phyloP scores from a whole-genome alignment of 2,329 filamentous ascomycete genomes.

The Diaporthe australafricana region DNA sequence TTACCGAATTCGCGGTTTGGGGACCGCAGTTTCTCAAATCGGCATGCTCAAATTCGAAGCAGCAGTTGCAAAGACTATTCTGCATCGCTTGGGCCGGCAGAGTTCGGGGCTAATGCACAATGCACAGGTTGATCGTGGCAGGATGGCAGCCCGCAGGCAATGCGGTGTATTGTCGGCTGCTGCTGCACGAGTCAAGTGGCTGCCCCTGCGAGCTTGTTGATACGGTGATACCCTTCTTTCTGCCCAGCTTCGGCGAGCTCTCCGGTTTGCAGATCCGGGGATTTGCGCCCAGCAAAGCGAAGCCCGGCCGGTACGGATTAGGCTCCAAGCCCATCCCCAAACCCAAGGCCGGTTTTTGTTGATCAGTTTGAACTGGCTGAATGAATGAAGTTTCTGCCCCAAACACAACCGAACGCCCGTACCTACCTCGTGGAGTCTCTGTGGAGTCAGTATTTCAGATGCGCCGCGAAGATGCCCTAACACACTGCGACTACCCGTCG shows the following conservation, averaged over 20 bases:
- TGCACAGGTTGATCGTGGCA: conserved; percentile 18
- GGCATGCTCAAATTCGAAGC: conserved; percentile 5
- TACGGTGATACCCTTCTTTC: neutral
- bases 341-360: neutral
- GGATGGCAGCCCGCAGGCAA: neutral
- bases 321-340: conserved; percentile 9
- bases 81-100: neutral
- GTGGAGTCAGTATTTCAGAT: neutral
- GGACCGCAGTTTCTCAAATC: neutral
- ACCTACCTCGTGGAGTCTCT: neutral
- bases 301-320: conserved; percentile 10
- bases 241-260: conserved; percentile 24
- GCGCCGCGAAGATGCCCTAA: conserved; percentile 18
- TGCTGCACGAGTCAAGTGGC: conserved; percentile 19
- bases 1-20: neutral
- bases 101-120: conserved; percentile 22
- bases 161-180: conserved; percentile 13
- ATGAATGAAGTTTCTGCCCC: neutral
- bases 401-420: neutral
- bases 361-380: neutral
- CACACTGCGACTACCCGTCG: neutral
- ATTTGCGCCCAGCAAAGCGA: neutral
- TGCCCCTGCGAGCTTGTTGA: conserved; percentile 13
- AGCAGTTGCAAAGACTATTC: conserved; percentile 6
- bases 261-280: conserved; percentile 17